Evolutionary conservation across 2,329 filamentous ascomycete genomes (phyloP), one percentile per base, ranked within the genome.

Genomic region (Myriosclerotinia scirpicola): DNA sequence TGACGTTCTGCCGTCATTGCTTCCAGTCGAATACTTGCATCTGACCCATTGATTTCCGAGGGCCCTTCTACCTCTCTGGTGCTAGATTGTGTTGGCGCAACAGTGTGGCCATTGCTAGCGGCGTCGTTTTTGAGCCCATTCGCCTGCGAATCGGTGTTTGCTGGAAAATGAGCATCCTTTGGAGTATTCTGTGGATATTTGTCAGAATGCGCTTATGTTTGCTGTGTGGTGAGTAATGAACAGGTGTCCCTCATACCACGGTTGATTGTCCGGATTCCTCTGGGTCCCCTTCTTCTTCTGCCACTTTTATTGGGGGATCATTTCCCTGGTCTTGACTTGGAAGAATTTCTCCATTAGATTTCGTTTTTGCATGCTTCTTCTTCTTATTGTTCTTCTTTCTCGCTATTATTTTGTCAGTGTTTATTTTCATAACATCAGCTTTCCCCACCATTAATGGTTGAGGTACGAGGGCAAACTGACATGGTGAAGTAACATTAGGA

Each of bases 1-100:
- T 95, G 90, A 67, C 92, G 86, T 77, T 96, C 92, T 76, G 91
- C 87, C 67, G 90, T 87, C 80, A 96, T 89, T 63, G 89, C 89
- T 75, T 94, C 91, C 6, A 77, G 68, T 67, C 74, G 67, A 54
- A 69, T 54, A 58, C 71, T 76, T 22, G 76, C 61, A 70, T 77
- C 75, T 9, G 69, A 69, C 11, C 62, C 64, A 62, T 71, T 72
- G 40, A 42, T 68, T 30, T 67, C 70, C 52, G 71, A 69, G 60
- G 64, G 38, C 38, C 22, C 62, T 36, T 68, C 60, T 54, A 11
- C 40, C 26, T 64, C 61, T 56, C 22, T 48, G 52, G 48, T 64
- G 12, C 59, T 34, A 42, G 61, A 14, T 62, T 64, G 67, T 65
- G 68, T 26, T 38, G 69, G 60, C 36, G 60, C 68, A 50, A 70